A percentile compares a stretch with the other conserved stretches of the same genome.
Evolutionary conservation across 768 basidiomycete species (phyloP).

Genomic region (Tylopilus subfusipes): DNA sequence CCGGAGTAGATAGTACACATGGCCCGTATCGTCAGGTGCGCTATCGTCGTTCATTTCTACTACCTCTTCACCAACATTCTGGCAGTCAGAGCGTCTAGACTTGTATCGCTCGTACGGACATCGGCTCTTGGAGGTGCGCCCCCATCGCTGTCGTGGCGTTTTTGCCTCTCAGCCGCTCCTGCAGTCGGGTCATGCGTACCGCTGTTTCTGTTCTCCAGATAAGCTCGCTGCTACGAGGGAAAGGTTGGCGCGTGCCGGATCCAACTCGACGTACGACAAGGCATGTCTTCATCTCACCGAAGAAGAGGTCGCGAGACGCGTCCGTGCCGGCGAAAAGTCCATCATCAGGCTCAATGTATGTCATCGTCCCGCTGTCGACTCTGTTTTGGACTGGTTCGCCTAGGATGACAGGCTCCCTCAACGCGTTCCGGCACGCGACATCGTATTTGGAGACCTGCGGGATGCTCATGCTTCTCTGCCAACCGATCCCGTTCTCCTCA

Average conservation of each 20-base stretch:
- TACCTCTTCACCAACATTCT: slow-evolving; percentile 1
- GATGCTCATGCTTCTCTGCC: slow-evolving; percentile 76
- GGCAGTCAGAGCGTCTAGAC: slow-evolving; percentile 83
- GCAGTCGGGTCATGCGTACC: slow-evolving; percentile 86
- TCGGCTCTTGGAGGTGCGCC: slow-evolving; percentile 69
- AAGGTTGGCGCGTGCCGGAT: slow-evolving; percentile 67
- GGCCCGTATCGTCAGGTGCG: slow-evolving; percentile 85
- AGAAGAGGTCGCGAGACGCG: slow-evolving; percentile 75
- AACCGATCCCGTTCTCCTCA: slow-evolving; percentile 89
- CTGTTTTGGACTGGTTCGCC: slow-evolving; percentile 1
- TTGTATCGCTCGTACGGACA: slow-evolving; percentile 73
- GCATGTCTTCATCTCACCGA: slow-evolving; percentile 81
- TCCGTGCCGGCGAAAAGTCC: slow-evolving; percentile 71
- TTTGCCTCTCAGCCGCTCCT: background rate
- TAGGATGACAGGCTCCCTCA: slow-evolving; percentile 59
- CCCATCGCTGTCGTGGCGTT: background rate
- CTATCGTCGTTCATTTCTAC: background rate
- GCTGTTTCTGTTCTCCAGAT: slow-evolving; percentile 87
- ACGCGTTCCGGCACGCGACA: slow-evolving; percentile 52
- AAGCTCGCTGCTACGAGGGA: slow-evolving; percentile 66
- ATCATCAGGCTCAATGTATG: slow-evolving; percentile 87
- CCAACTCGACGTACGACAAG: slow-evolving; percentile 82
- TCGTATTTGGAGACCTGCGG: slow-evolving; percentile 71
- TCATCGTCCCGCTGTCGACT: background rate
- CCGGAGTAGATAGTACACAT: slow-evolving; percentile 68